Percentiles rank a stretch among this genome's conserved stretches.
Evolutionary conservation across 2,329 filamentous ascomycete genomes (phyloP).

Genomic region (Arthroderma sp.): DNA sequence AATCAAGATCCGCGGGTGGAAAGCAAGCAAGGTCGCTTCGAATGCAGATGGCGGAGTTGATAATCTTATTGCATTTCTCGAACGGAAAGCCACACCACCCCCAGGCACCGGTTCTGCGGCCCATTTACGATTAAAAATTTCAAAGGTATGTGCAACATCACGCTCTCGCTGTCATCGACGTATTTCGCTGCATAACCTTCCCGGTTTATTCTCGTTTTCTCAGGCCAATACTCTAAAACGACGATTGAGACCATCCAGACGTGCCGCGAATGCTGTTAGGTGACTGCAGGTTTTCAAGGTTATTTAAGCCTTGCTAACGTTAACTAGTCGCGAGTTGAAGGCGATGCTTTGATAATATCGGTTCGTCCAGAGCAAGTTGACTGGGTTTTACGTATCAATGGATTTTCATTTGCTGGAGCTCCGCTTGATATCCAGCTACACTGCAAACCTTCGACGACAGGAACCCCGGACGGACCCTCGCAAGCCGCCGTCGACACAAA

Average conservation of each 20-base stretch:
- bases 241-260: constrained; percentile 23
- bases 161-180: constrained; percentile 29
- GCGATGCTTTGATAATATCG: constrained; percentile 56
- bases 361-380: constrained; percentile 51
- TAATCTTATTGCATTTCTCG: constrained; percentile 53
- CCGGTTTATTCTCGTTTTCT: constrained; percentile 27
- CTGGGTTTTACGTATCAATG: constrained; percentile 54
- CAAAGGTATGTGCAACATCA: constrained; percentile 58
- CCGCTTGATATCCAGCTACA: constrained; percentile 38
- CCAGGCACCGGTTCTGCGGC: constrained; percentile 33
- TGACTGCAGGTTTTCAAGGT: constrained; percentile 29
- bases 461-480: constrained; percentile 23
- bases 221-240: constrained; percentile 33
- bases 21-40: constrained; percentile 52
- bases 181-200: constrained; percentile 22
- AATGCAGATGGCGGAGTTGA: constrained; percentile 55
- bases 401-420: constrained; percentile 54
- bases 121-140: constrained; percentile 48
- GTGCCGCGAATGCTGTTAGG: constrained; percentile 23
- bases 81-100: constrained; percentile 50
- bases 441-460: constrained; percentile 15
- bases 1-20: constrained; percentile 46
- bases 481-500: constrained; percentile 46
- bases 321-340: constrained; percentile 54
- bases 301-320: constrained; percentile 51